Evolutionary conservation across 2,329 filamentous ascomycete genomes (phyloP).

Genomic region (Aureobasidium mangrovei): DNA sequence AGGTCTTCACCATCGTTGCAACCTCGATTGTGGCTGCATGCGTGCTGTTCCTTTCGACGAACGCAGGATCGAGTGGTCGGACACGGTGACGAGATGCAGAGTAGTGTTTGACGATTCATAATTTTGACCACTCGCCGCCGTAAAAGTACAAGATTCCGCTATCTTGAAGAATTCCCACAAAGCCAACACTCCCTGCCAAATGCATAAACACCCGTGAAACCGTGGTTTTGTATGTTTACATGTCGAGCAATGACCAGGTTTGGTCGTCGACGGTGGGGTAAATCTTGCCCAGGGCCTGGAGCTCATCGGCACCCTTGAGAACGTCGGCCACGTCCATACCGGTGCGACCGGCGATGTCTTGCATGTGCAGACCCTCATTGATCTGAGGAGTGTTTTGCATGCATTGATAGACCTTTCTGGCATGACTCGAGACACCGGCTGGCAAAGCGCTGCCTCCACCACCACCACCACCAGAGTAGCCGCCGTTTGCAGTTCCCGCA

Average conservation of each 20-base stretch:
- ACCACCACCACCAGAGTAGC: constrained; percentile 21
- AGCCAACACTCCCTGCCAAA: not conserved
- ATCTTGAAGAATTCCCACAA: not conserved
- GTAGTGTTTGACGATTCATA: constrained; percentile 5
- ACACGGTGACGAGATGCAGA: constrained; percentile 8
- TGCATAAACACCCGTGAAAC: not conserved
- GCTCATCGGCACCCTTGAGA: constrained; percentile 68
- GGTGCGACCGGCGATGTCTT: constrained; percentile 60
- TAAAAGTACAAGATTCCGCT: constrained; percentile 4
- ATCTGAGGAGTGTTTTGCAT: constrained; percentile 59
- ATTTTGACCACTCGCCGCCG: not conserved
- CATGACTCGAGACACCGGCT: constrained; percentile 45
- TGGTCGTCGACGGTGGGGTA: constrained; percentile 90
- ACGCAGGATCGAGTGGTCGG: constrained; percentile 18
- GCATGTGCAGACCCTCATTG: constrained; percentile 76
- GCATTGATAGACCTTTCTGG: constrained; percentile 62
- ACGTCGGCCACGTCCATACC: constrained; percentile 63
- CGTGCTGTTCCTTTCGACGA: constrained; percentile 49
- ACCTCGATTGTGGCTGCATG: constrained; percentile 57
- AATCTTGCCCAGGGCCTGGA: constrained; percentile 64
- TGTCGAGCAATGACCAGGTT: constrained; percentile 80
- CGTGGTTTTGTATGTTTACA: constrained; percentile 29
- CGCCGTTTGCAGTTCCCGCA: constrained; percentile 31
- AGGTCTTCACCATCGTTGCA: constrained; percentile 57
- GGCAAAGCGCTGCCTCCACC: constrained; percentile 30